These are phyloP conservation scores for Suillus cothurnatus DNA, from an alignment of 768 basidiomycete species.

Conservation along the genomic window DNA sequence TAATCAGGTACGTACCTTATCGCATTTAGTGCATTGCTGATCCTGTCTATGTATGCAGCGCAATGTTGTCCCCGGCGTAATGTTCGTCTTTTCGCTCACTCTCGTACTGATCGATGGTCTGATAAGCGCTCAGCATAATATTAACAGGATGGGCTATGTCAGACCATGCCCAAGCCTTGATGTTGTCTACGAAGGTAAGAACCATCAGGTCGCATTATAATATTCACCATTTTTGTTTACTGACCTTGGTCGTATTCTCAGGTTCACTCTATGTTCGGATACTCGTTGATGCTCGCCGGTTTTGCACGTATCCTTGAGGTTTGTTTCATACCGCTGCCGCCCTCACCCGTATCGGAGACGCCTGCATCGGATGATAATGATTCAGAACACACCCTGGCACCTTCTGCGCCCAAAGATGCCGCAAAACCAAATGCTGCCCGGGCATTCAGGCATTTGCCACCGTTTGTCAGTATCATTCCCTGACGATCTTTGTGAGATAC, in stretches of 20 bases:
- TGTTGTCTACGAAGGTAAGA: constrained; percentile 78
- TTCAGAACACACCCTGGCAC: constrained; percentile 71
- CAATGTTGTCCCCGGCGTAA: constrained; percentile 77
- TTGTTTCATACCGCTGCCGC: constrained; percentile 63
- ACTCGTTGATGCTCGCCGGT: constrained; percentile 84
- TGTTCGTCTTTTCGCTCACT: constrained; percentile 48
- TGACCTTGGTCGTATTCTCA: constrained; percentile 27
- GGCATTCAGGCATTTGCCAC: constrained; percentile 85
- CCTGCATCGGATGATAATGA: constrained; percentile 46
- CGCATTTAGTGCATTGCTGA: constrained; percentile 6
- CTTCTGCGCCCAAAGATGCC: constrained; percentile 24
- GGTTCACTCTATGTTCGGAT: constrained; percentile 87
- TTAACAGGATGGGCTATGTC: constrained; percentile 96
- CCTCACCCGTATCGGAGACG: constrained; percentile 27
- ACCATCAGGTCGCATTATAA: no score
- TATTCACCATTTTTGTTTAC: constrained; percentile 3
- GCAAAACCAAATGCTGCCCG: constrained; percentile 43
- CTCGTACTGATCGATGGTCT: background rate
- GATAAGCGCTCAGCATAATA: constrained; percentile 58
- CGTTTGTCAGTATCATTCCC: constrained; percentile 64
- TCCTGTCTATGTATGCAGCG: constrained; percentile 43
- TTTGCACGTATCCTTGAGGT: constrained; percentile 80
- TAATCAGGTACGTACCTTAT: constrained; percentile 55
- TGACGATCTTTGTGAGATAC: background rate
- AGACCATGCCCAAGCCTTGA: constrained; percentile 81